These are phyloP conservation scores for Pichia membranifaciens DNA, from an alignment of 805 yeast species.

Conservation along the genomic window DNA sequence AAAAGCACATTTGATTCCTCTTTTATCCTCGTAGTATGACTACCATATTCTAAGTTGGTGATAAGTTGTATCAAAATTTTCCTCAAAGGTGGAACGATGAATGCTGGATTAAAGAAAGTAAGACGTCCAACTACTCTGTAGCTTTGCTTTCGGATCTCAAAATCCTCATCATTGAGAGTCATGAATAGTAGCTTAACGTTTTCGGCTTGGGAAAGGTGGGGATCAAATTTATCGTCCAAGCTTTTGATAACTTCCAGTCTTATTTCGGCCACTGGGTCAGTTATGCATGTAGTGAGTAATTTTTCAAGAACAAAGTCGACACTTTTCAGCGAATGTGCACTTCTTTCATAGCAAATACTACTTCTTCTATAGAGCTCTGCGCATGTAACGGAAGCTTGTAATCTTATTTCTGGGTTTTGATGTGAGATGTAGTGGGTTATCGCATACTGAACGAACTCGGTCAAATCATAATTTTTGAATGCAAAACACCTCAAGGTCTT, in stretches of 20 bases:
- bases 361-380: constrained; percentile 70
- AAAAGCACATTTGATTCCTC: constrained; percentile 83
- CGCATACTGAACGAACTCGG: constrained; percentile 83
- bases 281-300: constrained; percentile 72
- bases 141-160: constrained; percentile 74
- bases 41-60: constrained; percentile 79
- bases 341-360: constrained; percentile 77
- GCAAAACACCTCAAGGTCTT: constrained; percentile 70
- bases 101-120: constrained; percentile 86
- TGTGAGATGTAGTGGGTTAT: constrained; percentile 81
- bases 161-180: constrained; percentile 87
- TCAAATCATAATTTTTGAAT: constrained; percentile 68
- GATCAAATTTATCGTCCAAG: constrained; percentile 72
- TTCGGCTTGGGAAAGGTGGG: constrained; percentile 91
- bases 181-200: constrained; percentile 79
- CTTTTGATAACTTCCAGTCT: constrained; percentile 72
- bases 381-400: constrained; percentile 79
- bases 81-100: constrained; percentile 86
- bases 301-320: constrained; percentile 82
- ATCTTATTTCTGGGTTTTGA: constrained; percentile 70
- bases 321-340: constrained; percentile 72
- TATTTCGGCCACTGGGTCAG: constrained; percentile 84
- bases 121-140: constrained; percentile 77
- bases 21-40: constrained; percentile 59
- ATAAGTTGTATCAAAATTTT: constrained; percentile 79